Evolutionary conservation across 257 asterid genomes (phyloP).

Genomic region (Paulownia fortunei): DNA sequence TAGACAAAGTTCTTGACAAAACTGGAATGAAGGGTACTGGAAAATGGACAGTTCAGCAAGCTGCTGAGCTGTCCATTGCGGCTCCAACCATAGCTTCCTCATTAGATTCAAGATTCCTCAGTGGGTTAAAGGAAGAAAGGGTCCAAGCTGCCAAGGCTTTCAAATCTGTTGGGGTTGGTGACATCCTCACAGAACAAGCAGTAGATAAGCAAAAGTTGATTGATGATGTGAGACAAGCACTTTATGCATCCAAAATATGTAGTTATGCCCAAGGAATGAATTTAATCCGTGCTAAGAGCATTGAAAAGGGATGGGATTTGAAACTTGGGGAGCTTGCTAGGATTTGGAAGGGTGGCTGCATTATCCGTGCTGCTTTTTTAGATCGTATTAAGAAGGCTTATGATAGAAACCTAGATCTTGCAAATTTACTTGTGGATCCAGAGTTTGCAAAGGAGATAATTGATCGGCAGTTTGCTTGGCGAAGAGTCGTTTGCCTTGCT

Average conservation of each 20-base stretch:
- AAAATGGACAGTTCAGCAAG: conserved; percentile 83
- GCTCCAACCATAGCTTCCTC: conserved; percentile 82
- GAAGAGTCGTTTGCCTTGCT: conserved; percentile 74
- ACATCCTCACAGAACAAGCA: conserved; percentile 46
- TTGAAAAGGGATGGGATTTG: conserved; percentile 69
- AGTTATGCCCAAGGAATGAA: conserved; percentile 86
- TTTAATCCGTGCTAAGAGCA: conserved; percentile 67
- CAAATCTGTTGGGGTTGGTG: conserved; percentile 53
- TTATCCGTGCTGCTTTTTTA: conserved; percentile 70
- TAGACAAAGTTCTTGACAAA: conserved; percentile 79
- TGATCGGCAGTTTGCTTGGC: conserved; percentile 67
- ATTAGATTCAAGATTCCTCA: conserved; percentile 71
- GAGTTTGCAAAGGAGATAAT: conserved; percentile 65
- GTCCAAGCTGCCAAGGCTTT: conserved; percentile 65
- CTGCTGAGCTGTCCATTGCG: conserved; percentile 75
- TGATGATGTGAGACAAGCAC: conserved; percentile 75
- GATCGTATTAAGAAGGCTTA: conserved; percentile 79
- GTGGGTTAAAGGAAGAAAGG: conserved; percentile 78
- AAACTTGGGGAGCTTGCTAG: conserved; percentile 75
- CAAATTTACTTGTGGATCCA: conserved; percentile 71
- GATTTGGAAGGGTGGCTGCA: conserved; percentile 84
- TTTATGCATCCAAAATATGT: conserved; percentile 73
- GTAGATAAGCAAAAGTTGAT: conserved; percentile 64
- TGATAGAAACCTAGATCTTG: conserved; percentile 64
- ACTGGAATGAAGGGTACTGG: conserved; percentile 90